These are phyloP conservation scores for Spathaspora sp. DNA, from an alignment of 805 yeast genomes.

Conservation along the genomic window DNA sequence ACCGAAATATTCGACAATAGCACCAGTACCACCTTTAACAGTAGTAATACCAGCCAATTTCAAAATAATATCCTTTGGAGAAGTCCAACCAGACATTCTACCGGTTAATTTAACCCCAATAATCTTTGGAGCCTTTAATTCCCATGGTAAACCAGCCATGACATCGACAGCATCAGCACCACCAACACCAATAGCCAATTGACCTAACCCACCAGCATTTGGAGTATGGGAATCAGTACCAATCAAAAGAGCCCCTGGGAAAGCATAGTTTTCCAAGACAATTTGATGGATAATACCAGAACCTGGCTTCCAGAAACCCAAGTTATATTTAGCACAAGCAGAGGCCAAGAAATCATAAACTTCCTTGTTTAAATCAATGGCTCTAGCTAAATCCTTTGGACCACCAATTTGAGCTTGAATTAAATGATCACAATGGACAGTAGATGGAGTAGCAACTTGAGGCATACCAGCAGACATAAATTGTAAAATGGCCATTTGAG, in stretches of 20 bases:
- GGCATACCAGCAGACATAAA: conserved; percentile 95
- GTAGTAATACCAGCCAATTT: conserved; percentile 92
- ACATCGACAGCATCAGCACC: conserved; percentile 99
- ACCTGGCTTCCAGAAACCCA: conserved; percentile 99
- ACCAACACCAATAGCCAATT: conserved; percentile 97
- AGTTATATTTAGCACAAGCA: conserved; percentile 92
- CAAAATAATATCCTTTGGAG: conserved; percentile 94
- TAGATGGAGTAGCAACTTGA: conserved; percentile 88
- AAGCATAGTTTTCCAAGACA: conserved; percentile 91
- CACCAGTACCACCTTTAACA: conserved; percentile 98
- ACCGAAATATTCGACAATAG: conserved; percentile 94
- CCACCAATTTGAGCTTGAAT: conserved; percentile 96
- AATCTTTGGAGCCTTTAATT: conserved; percentile 93
- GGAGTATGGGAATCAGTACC: conserved; percentile 99
- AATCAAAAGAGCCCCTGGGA: conserved; percentile 94
- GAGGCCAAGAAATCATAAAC: conserved; percentile 88
- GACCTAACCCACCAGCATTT: conserved; percentile 98
- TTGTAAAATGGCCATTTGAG: conserved; percentile 96
- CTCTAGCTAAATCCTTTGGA: conserved; percentile 75
- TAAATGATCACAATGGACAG: conserved; percentile 97
- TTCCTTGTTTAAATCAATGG: conserved; percentile 87
- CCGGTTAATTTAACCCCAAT: conserved; percentile 95
- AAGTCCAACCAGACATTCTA: conserved; percentile 88
- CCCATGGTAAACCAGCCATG: conserved; percentile 93
- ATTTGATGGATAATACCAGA: conserved; percentile 98